Base-by-base conservation (phyloP, 768 basidiomycete species). In the Tylopilus rubrobrunneus region DNA sequence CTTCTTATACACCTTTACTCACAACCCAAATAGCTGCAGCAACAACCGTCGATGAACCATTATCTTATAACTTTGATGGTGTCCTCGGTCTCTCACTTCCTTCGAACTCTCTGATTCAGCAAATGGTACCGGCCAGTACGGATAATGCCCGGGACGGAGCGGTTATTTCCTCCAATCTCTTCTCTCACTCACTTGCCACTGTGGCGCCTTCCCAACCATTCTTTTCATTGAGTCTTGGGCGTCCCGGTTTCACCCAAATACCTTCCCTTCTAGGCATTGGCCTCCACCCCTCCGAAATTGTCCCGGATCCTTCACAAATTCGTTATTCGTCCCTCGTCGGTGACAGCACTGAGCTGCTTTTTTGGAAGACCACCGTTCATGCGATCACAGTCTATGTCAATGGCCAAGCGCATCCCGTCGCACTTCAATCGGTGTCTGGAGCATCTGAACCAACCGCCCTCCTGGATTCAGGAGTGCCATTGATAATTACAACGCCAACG, bases 41-140 rank as follows among this genome's bases (percentile, higher is more conserved):
- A 5, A 66, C 74, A 36, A 58, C 59, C 37, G 81, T 91, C 45
- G 41, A 68, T 1, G 90, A 92, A 67, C 80, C 80, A 0, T 77
- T 92, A 7, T 69, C 78, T 1, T 61, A 75, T 9, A 58, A 72
- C 12, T 92, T 86, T 65, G 74, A 71, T 54, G 89, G 89, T 27
- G 77, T 91, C 48, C 76, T 91, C 6, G 89, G 89, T 17, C 82
- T 92, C 45, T 86, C 87, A 1, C 82, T 90, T 27, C 86, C 89
- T 23, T 69, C 74, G 44, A 83, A 89, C 70, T 87, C 84, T n/a
- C 58, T 84, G 55, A 91, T 92, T 49, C 76, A 84, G 5, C 48
- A 66, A 0, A 7, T 40, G 1, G 73, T 92, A 23, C 74, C 79
- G 0, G 76, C 86, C 1, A 72, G 72, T 19, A 75, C 73, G 9